Evolutionary conservation across 352 stramenopile genomes (phyloP).

Genomic region (Phytopythium vexans): DNA sequence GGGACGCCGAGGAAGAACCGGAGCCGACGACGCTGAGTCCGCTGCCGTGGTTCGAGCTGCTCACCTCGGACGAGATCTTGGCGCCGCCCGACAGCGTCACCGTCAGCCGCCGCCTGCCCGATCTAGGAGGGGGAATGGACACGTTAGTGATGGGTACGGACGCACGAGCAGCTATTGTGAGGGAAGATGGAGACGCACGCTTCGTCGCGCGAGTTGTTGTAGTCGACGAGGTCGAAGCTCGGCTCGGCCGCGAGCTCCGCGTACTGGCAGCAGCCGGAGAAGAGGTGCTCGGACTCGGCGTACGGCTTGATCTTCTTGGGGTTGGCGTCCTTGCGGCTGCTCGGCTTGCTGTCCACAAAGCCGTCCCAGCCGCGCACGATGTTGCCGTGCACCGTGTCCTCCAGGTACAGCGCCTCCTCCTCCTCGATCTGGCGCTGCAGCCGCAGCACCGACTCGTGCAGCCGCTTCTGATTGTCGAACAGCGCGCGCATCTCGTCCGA

Average conservation of each 20-base stretch:
- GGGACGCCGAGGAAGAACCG: too few species aligned
- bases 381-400: conserved; percentile 84
- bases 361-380: conserved; percentile 87
- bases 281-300: conserved; percentile 72
- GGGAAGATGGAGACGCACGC: not conserved
- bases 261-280: conserved; percentile 76
- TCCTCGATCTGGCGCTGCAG: conserved; percentile 78
- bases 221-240: conserved; percentile 50
- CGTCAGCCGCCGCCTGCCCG: conserved; percentile 37
- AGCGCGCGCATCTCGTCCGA: conserved; percentile 75
- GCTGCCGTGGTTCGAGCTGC: conserved; percentile 9
- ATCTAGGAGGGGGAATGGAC: not conserved
- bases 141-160: not conserved
- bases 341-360: conserved; percentile 80
- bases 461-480: conserved; percentile 60
- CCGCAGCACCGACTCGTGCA: conserved; percentile 69
- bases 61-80: conserved; percentile 14
- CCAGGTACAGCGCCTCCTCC: conserved; percentile 71
- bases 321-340: conserved; percentile 64
- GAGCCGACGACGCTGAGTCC: conserved; percentile 4
- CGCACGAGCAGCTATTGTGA: not conserved
- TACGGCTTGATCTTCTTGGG: conserved; percentile 83
- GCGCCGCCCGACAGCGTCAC: conserved; percentile 34
- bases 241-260: conserved; percentile 45
- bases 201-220: conserved; percentile 29